These are phyloP conservation scores for Globisporangium rhizosaccharum DNA, from an alignment of 352 stramenopile species.

Conservation along the genomic window DNA sequence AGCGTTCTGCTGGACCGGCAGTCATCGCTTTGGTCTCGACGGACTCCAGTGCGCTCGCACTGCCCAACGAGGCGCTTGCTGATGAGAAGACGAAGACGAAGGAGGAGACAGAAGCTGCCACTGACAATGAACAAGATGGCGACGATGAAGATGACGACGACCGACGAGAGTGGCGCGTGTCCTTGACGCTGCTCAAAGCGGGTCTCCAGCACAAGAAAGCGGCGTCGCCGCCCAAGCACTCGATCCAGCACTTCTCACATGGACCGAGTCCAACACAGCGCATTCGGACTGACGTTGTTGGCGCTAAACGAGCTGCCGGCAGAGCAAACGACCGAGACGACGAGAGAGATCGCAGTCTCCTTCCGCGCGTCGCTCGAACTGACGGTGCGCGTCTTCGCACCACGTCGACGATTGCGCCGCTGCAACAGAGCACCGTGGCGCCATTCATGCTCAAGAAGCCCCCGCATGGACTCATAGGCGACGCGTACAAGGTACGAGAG, in stretches of 20 bases:
- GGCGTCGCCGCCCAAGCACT: slow-evolving; percentile 14
- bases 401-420: slow-evolving; percentile 3
- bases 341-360: too few relatives aligned
- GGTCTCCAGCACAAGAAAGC: slow-evolving; percentile 29
- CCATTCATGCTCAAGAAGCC: slow-evolving; percentile 9
- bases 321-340: too few relatives aligned
- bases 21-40: too few relatives aligned
- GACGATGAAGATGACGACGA: slow-evolving; percentile 8
- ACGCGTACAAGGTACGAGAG: background rate
- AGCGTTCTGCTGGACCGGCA: background rate
- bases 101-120: too few relatives aligned
- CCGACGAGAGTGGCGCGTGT: slow-evolving; percentile 27
- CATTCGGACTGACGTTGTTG: background rate
- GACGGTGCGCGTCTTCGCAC: background rate
- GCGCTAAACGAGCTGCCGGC: too few relatives aligned
- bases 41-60: too few relatives aligned
- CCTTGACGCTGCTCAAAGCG: slow-evolving; percentile 32
- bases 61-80: too few relatives aligned
- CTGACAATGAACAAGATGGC: background rate
- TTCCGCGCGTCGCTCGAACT: too few relatives aligned
- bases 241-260: background rate
- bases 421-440: background rate
- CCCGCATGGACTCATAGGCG: background rate
- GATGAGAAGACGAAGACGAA: background rate
- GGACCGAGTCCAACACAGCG: background rate